These are phyloP conservation scores for Claviceps monticola DNA, from an alignment of 2,329 filamentous ascomycete genomes.

Conservation along the genomic window DNA sequence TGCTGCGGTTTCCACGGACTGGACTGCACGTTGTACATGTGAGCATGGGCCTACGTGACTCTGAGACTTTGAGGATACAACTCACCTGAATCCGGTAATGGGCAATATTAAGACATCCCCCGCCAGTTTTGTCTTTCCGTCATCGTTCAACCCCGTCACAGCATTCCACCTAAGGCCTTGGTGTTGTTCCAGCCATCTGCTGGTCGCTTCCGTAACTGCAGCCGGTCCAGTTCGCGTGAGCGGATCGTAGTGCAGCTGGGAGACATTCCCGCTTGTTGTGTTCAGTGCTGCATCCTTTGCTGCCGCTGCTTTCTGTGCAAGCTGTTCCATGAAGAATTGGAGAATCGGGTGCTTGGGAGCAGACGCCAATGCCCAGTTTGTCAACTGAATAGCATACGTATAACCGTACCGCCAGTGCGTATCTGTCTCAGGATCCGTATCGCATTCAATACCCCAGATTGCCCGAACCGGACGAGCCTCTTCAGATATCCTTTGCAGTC, in stretches of 20 bases:
- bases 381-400: conserved; percentile 11
- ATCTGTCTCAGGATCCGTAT: conserved; percentile 8
- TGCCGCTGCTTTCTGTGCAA: conserved; percentile 5
- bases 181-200: conserved; percentile 8
- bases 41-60: background rate
- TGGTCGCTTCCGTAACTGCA: conserved; percentile 12
- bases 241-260: conserved; percentile 7
- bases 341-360: conserved; percentile 9
- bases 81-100: conserved; percentile 12
- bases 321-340: conserved; percentile 7
- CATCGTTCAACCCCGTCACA: conserved; percentile 10
- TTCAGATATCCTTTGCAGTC: background rate
- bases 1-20: conserved; percentile 7
- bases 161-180: conserved; percentile 11
- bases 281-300: background rate
- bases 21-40: conserved; percentile 3
- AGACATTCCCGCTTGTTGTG: background rate
- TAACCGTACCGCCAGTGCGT: conserved; percentile 13
- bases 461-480: background rate
- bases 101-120: conserved; percentile 10
- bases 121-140: conserved; percentile 10
- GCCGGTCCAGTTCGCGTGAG: conserved; percentile 11
- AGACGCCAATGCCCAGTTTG: conserved; percentile 12
- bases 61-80: background rate
- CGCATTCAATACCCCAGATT: conserved; percentile 3